A percentile compares a stretch with the other conserved stretches of the same genome.
Evolutionary conservation across 108 stramenopile species (phyloP).

Genomic region (Nitzschia putrida): DNA sequence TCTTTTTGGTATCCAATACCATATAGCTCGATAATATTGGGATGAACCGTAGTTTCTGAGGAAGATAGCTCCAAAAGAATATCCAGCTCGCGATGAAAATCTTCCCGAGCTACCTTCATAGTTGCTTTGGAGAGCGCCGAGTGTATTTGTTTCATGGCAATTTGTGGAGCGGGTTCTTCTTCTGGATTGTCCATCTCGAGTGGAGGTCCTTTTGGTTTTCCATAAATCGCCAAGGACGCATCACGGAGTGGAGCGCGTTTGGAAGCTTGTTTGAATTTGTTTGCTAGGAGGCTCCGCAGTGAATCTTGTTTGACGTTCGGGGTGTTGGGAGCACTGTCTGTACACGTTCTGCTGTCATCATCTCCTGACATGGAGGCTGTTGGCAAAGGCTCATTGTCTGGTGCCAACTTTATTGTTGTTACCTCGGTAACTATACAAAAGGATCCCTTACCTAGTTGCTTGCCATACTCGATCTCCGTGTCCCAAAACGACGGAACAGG

Average conservation of each 20-base stretch:
- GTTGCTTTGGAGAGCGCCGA: background rate
- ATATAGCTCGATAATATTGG: constrained; percentile 31
- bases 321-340: background rate
- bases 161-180: constrained; percentile 8
- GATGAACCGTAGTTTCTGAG: constrained; percentile 3
- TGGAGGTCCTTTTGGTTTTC: constrained; percentile 5
- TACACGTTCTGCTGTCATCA: background rate
- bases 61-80: constrained; percentile 1
- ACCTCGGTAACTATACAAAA: constrained; percentile 1
- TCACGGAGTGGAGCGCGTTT: background rate
- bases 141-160: constrained; percentile 14
- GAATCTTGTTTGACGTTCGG: background rate
- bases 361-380: background rate
- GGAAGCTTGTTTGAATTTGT: background rate
- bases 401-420: no score
- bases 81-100: constrained; percentile 12
- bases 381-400: background rate
- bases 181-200: constrained; percentile 18
- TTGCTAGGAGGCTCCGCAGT: background rate
- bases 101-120: background rate
- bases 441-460: background rate
- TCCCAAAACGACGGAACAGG: constrained; percentile 2
- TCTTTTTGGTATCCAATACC: constrained; percentile 12
- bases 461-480: constrained; percentile 1
- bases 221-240: constrained; percentile 10